Conservation (phyloP, 129 eudicot species). For the Ambrosia artemisiifolia region DNA sequence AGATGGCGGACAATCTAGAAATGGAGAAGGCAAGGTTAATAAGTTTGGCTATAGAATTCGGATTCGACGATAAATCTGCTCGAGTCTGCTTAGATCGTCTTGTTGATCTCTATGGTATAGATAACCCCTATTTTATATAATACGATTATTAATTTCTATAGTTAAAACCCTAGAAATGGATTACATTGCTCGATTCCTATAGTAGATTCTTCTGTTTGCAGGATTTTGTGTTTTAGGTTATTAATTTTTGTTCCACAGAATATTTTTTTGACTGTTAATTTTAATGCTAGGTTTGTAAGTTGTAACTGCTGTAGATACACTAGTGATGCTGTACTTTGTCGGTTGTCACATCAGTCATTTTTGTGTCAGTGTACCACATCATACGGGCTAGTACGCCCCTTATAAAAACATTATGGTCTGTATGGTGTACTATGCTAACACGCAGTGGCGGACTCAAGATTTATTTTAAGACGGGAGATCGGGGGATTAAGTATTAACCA, state of each 20-base stretch:
- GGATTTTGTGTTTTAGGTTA: constrained; percentile 4
- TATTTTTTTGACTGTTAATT: neutral
- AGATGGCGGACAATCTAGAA: constrained; percentile 41
- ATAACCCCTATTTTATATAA: constrained; percentile 2
- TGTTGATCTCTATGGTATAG: constrained; percentile 69
- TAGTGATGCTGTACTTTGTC: too few species aligned
- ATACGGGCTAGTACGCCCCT: too few species aligned
- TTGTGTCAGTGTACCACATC: too few species aligned
- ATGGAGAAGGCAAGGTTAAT: constrained; percentile 62
- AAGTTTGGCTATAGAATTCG: constrained; percentile 85
- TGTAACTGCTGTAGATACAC: too few species aligned
- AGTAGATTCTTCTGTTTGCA: neutral
- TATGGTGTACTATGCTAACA: too few species aligned
- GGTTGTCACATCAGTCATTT: too few species aligned
- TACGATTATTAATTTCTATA: neutral
- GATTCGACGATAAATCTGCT: constrained; percentile 75
- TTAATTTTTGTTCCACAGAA: neutral
- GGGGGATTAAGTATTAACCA: too few species aligned
- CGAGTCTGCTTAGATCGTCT: constrained; percentile 71
- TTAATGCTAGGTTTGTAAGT: neutral
- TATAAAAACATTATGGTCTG: too few species aligned
- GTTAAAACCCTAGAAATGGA: constrained; percentile 31
- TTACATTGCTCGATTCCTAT: neutral
- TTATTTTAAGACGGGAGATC: too few species aligned
- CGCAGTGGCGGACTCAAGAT: too few species aligned